phyloP scores from a whole-genome alignment of 2,329 filamentous ascomycete species.

The Fusarium liriodendri region DNA sequence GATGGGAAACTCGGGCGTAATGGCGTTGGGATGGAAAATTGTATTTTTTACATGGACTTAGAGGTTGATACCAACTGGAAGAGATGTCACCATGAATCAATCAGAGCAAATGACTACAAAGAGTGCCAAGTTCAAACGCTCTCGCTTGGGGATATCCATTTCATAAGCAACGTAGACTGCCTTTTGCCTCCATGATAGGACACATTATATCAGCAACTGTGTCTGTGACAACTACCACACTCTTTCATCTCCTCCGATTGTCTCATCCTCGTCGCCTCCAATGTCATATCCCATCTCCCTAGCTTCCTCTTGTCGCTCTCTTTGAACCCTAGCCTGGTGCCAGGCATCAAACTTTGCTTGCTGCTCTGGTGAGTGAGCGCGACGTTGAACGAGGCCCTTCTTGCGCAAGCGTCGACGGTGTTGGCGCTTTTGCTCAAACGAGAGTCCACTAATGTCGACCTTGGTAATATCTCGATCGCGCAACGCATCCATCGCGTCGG shows the following conservation, averaged over 20 bases:
- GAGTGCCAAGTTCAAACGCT: slow-evolving; percentile 24
- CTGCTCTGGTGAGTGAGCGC: slow-evolving; percentile 54
- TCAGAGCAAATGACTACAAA: slow-evolving; percentile 3
- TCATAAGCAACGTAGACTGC: slow-evolving; percentile 20
- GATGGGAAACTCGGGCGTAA: slow-evolving; percentile 39
- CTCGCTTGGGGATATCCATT: slow-evolving; percentile 27
- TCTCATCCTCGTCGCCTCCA: slow-evolving; percentile 46
- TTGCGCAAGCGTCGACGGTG: slow-evolving; percentile 63
- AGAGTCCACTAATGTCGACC: slow-evolving; percentile 56
- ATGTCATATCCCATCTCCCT: slow-evolving; percentile 55
- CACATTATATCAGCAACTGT: not conserved
- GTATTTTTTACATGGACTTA: slow-evolving; percentile 25
- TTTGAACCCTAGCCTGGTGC: slow-evolving; percentile 54
- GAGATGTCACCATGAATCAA: slow-evolving; percentile 33
- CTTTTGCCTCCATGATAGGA: not conserved
- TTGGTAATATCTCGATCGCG: slow-evolving; percentile 58
- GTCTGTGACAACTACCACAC: slow-evolving; percentile 33
- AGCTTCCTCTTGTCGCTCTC: slow-evolving; percentile 53
- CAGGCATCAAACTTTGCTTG: slow-evolving; percentile 58
- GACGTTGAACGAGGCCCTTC: slow-evolving; percentile 54
- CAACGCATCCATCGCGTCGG: slow-evolving; percentile 60
- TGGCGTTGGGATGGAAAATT: slow-evolving; percentile 40
- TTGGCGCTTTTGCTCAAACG: slow-evolving; percentile 59
- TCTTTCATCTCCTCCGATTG: slow-evolving; percentile 45
- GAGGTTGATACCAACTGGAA: slow-evolving; percentile 40